phyloP scores from a whole-genome alignment of 352 stramenopile genomes.

The Thraustochytrium striatum region DNA sequence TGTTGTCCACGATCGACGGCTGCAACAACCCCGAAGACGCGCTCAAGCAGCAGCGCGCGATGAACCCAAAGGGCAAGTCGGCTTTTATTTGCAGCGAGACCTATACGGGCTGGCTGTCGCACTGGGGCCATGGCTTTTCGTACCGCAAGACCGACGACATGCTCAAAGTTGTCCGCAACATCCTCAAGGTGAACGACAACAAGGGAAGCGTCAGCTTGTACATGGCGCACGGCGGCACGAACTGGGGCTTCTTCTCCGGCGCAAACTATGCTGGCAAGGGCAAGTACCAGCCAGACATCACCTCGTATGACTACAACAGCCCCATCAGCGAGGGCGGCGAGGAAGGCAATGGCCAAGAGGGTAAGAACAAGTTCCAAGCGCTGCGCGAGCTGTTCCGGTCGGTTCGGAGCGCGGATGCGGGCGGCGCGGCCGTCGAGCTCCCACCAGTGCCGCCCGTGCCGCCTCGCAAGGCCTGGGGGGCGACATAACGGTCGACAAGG shows the following conservation, averaged over 20 bases:
- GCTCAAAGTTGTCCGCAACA: conserved; percentile 31
- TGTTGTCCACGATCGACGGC: conserved; percentile 52
- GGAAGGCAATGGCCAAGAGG: neutral
- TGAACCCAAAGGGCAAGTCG: conserved; percentile 42
- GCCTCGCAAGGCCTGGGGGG: neutral
- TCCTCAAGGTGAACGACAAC: conserved; percentile 50
- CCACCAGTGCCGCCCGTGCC: neutral
- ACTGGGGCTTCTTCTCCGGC: conserved; percentile 57
- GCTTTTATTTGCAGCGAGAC: conserved; percentile 55
- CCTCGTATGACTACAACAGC: conserved; percentile 55
- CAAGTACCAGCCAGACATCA: conserved; percentile 50
- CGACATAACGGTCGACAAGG: neutral
- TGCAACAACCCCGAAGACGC: conserved; percentile 1
- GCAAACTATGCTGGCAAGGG: conserved; percentile 53
- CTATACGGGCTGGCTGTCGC: conserved; percentile 57
- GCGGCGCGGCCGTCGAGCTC: neutral
- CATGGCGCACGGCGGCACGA: conserved; percentile 60
- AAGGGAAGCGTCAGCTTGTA: conserved; percentile 56
- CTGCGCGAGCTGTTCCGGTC: neutral
- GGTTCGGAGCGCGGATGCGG: neutral
- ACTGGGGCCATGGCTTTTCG: conserved; percentile 53
- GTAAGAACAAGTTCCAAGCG: neutral
- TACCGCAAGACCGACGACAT: conserved; percentile 48
- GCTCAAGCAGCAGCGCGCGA: conserved; percentile 46
- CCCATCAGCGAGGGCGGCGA: conserved; percentile 48